These are phyloP conservation scores for Cryptococcus jaspeensis DNA, from an alignment of 1,284 basidiomycete genomes.

Conservation along the genomic window DNA sequence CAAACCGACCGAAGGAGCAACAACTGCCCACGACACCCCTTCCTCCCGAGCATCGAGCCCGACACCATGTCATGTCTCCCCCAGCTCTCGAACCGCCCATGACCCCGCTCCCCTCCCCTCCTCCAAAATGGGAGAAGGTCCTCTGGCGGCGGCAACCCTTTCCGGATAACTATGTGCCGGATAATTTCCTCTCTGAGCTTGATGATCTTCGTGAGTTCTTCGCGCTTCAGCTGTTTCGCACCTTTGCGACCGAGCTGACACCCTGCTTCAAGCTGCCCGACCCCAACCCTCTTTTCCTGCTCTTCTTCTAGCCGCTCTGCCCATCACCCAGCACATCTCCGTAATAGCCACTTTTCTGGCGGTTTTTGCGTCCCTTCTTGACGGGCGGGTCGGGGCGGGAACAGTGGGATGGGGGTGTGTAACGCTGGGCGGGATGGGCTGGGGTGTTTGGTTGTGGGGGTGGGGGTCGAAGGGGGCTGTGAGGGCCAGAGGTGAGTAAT, in stretches of 20 bases:
- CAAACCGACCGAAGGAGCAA: too few species aligned
- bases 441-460: constrained; percentile 58
- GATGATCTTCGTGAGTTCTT: constrained; percentile 68
- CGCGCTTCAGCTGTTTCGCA: neutral
- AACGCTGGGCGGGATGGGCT: constrained; percentile 61
- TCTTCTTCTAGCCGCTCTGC: constrained; percentile 68
- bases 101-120: neutral
- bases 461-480: constrained; percentile 13
- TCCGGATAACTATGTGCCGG: constrained; percentile 82
- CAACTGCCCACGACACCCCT: too few species aligned
- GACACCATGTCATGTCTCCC: constrained; percentile 12
- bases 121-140: constrained; percentile 67
- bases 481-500: constrained; percentile 5
- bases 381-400: constrained; percentile 64
- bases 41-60: too few species aligned
- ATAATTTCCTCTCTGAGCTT: constrained; percentile 73
- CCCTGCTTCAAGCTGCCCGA: constrained; percentile 19
- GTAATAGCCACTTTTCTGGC: constrained; percentile 78
- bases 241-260: neutral
- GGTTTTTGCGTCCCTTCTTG: constrained; percentile 71
- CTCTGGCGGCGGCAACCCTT: constrained; percentile 76
- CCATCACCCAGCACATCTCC: constrained; percentile 80
- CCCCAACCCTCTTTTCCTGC: constrained; percentile 60
- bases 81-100: constrained; percentile 2
- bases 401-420: constrained; percentile 70